phyloP scores from a whole-genome alignment of 345 rosid genomes.

The Brassica rapa region DNA sequence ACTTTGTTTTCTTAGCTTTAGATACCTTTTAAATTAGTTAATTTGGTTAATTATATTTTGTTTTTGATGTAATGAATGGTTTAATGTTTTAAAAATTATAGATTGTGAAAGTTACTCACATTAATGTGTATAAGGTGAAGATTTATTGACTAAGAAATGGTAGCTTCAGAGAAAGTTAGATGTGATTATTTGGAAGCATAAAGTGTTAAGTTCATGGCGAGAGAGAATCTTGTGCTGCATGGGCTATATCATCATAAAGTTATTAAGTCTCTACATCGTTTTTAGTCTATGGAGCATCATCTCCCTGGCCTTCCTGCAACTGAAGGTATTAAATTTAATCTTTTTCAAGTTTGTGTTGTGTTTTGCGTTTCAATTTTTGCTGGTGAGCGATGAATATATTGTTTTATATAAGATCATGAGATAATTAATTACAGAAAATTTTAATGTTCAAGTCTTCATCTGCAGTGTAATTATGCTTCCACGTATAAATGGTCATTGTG shows the following conservation, averaged over 20 bases:
- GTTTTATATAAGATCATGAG: background rate
- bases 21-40: too few species aligned
- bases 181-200: background rate
- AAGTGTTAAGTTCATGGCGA: background rate
- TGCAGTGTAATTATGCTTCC: background rate
- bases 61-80: background rate
- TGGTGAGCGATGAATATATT: too few species aligned
- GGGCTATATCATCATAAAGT: too few species aligned
- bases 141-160: background rate
- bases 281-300: background rate
- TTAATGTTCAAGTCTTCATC: background rate
- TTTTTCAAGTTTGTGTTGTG: too few species aligned
- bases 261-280: background rate
- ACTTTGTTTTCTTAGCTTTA: too few species aligned
- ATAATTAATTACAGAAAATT: background rate
- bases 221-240: too few species aligned
- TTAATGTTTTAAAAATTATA: too few species aligned
- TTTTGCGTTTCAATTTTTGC: too few species aligned
- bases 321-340: background rate
- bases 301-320: background rate
- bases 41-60: too few species aligned
- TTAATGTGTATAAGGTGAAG: too few species aligned
- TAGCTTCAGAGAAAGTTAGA: background rate
- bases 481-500: background rate
- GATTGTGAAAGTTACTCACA: background rate